A percentile compares a stretch with the other conserved stretches of the same genome.
phyloP scores from a whole-genome alignment of 2,329 filamentous ascomycete species.

The Fusarium nurragi region DNA sequence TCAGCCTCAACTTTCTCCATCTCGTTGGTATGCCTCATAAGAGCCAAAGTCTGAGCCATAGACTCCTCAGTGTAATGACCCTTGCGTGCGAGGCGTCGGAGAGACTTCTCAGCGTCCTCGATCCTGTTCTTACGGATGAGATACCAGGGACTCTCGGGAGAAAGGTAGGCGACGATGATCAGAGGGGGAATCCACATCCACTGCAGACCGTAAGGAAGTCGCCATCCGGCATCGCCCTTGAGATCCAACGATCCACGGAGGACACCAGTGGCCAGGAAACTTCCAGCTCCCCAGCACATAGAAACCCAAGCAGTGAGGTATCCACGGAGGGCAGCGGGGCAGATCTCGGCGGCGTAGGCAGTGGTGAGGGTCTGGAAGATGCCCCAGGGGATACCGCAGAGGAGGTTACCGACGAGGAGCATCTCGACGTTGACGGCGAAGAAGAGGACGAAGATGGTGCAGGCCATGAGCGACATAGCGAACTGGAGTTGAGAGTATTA shows the following conservation, averaged over 20 bases:
- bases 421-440: slow-evolving; percentile 53
- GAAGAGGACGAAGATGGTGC: slow-evolving; percentile 60
- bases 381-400: slow-evolving; percentile 58
- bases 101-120: slow-evolving; percentile 51
- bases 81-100: slow-evolving; percentile 52
- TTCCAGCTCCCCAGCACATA: slow-evolving; percentile 60
- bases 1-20: slow-evolving; percentile 53
- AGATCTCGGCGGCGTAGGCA: slow-evolving; percentile 60
- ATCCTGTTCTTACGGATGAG: slow-evolving; percentile 54
- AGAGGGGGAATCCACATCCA: slow-evolving; percentile 59
- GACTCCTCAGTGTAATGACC: slow-evolving; percentile 51
- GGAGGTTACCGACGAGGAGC: slow-evolving; percentile 56
- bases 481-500: slow-evolving; percentile 23
- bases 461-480: slow-evolving; percentile 51
- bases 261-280: slow-evolving; percentile 56
- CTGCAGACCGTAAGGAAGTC: slow-evolving; percentile 59
- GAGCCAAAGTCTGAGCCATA: slow-evolving; percentile 51
- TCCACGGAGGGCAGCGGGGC: slow-evolving; percentile 54
- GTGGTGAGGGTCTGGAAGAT: slow-evolving; percentile 58
- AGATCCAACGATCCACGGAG: slow-evolving; percentile 52
- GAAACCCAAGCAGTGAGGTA: slow-evolving; percentile 60
- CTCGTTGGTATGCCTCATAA: slow-evolving; percentile 56
- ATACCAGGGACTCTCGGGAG: slow-evolving; percentile 61
- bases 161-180: slow-evolving; percentile 52
- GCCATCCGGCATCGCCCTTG: slow-evolving; percentile 54